Evolutionary conservation across 345 rosid genomes (phyloP).

Genomic region (Draba incana): DNA sequence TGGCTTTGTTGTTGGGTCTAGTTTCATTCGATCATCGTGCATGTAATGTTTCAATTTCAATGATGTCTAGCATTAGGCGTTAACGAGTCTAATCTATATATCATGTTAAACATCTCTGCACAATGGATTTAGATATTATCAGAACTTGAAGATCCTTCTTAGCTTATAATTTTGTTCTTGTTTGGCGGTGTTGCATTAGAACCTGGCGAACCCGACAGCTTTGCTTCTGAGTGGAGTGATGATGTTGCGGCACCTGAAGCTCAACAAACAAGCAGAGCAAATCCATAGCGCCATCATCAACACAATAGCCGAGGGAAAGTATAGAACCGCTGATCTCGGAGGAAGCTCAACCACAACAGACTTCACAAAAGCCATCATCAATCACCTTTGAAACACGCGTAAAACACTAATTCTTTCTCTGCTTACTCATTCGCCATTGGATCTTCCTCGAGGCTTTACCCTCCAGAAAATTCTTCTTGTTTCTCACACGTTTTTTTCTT

Average conservation of each 20-base stretch:
- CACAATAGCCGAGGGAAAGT: constrained; percentile 86
- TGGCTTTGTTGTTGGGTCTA: too few relatives aligned
- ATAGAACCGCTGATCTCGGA: constrained; percentile 95
- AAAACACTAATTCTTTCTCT: constrained; percentile 16
- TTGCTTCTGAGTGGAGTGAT: constrained; percentile 75
- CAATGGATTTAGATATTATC: constrained; percentile 4
- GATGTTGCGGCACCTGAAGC: constrained; percentile 84
- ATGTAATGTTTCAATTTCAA: constrained; percentile 11
- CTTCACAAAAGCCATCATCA: constrained; percentile 83
- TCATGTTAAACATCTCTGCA: background rate
- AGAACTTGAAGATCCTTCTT: background rate
- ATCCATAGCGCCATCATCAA: constrained; percentile 76
- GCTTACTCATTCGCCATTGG: constrained; percentile 17
- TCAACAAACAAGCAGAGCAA: constrained; percentile 75
- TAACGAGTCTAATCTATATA: background rate
- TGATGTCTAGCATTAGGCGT: background rate
- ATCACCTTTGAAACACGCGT: constrained; percentile 56
- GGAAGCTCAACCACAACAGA: constrained; percentile 77
- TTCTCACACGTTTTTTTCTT: constrained; percentile 1
- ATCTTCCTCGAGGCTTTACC: background rate
- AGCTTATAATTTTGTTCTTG: background rate
- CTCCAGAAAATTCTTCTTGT: background rate
- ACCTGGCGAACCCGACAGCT: constrained; percentile 97
- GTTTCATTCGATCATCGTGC: background rate
- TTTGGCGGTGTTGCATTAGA: constrained; percentile 43